Evolutionary conservation across 768 basidiomycete genomes (phyloP), one percentile per base, ranked within the genome.

Genomic region (Panaeolus cyanescens): DNA sequence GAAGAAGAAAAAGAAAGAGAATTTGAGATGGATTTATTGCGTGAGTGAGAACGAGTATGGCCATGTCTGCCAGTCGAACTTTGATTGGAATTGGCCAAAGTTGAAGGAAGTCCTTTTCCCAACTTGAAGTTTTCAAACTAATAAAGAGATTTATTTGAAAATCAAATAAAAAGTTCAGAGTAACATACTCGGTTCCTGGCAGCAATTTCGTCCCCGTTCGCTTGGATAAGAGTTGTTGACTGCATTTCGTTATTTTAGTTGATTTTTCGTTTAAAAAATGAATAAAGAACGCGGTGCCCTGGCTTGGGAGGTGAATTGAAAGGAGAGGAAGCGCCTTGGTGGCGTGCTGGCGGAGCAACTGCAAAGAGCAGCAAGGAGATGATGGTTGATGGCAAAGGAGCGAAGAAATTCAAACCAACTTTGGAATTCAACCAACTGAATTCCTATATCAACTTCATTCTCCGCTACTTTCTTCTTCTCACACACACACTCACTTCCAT

Each of bases 61-160:
- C 80, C 79, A 64, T 80, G 82, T 60, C 69, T 80, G n/a, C n/a
- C n/a, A n/a, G n/a, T n/a, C 62, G 65, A 77, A 62, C 65, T 74
- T 61, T 57, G 75, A 62, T 69, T 63, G 42, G 77, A 59, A 67
- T 28, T 50, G 4, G 45, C 19, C 25, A 72, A 67, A 64, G 74
- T 68, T 65, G 77, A 74, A 36, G 79, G 70, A 69, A 77, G 71
- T 72, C 73, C 72, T 66, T 79, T 77, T 61, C 91, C 90, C 65
- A 92, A 79, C 70, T 82, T 87, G 82, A 92, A 92, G 32, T 85
- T 84, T 64, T 90, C 85, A 69, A 93, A 86, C 90, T 92, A 61
- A n/a, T 32, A 37, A 5, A 32, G 25, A 60, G 33, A 30, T 36
- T 30, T 17, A 58, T 22, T 50, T 50, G 30, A 50, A 8, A 13